phyloP scores from a whole-genome alignment of 2,329 filamentous ascomycete species.

The Fusarium chaquense region DNA sequence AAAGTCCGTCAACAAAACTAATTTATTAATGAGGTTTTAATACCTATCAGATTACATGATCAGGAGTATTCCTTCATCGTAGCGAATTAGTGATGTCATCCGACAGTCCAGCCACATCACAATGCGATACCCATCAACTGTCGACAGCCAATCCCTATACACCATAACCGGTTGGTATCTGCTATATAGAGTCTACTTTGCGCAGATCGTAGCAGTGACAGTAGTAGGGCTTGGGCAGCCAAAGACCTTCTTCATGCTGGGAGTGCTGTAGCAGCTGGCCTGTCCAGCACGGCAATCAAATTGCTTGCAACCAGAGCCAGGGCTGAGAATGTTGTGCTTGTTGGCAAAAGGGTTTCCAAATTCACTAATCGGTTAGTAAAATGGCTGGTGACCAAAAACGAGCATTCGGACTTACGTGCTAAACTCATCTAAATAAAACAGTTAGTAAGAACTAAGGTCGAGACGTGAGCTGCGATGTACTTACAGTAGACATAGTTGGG shows the following conservation, averaged over 20 bases:
- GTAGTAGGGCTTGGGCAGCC: slow-evolving; percentile 57
- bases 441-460: slow-evolving; percentile 9
- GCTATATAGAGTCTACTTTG: slow-evolving; percentile 15
- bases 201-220: slow-evolving; percentile 50
- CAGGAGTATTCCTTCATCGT: background rate
- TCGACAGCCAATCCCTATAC: no score
- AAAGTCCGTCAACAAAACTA: background rate
- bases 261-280: slow-evolving; percentile 56
- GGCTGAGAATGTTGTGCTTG: slow-evolving; percentile 53
- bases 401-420: slow-evolving; percentile 47
- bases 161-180: accelerated
- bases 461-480: slow-evolving; percentile 28
- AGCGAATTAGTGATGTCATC: background rate
- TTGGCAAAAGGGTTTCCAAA: slow-evolving; percentile 57
- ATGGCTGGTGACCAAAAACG: accelerated
- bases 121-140: background rate
- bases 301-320: slow-evolving; percentile 53
- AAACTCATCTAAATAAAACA: slow-evolving; percentile 51
- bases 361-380: slow-evolving; percentile 32
- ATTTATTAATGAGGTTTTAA: background rate
- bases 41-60: background rate
- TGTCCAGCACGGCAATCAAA: slow-evolving; percentile 56
- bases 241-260: slow-evolving; percentile 54
- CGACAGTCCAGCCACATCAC: background rate
- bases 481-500: slow-evolving; percentile 57